Base-by-base conservation (phyloP, 345 rosid species). In the Salix purpurea region DNA sequence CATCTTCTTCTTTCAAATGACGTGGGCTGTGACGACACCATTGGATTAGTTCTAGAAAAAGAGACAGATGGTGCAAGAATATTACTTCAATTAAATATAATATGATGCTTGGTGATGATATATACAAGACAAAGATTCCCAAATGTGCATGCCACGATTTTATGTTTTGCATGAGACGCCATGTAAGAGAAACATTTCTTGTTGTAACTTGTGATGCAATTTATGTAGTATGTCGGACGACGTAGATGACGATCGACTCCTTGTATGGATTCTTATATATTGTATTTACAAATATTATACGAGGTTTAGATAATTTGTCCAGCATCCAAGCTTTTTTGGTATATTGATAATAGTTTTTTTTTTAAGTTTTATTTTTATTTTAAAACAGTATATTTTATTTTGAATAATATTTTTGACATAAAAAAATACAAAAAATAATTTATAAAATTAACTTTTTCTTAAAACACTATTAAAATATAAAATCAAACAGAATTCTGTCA, bases 121-220 rank as follows among this genome's bases (percentile, higher is more conserved):
- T 60, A 28, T 46, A 48, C 61, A 56, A 32, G 6, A 40, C 12
- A 8, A 15, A n/a, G 26, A 52, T 36, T 54, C 6, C 5, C 37
- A 15, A 7, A 42, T 21, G 26, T 65, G 42, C 56, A 10, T 24
- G 26, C 16, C 61, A n/a, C 64, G 46, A 30, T 46, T 74, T 30
- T 1, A 40, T 4, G 74, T 40, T 68, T 36, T 69, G 80, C 70
- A 50, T 24, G 80, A 46, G 70, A 23, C 28, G 44, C 58, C 15
- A 26, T 58, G 36, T n/a, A 34, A 58, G 24, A 19, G 61, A 58
- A 23, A 23, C 46, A n/a, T 10, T 58, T 72, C 40, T 61, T 66
- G 62, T 44, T n/a, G 65, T 71, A 40, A 30, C 79, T 62, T 76
- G 69, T 61, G 74, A 76, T 23, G 74, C 30, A 58, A 76, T 69